phyloP scores from a whole-genome alignment of 2,329 filamentous ascomycete genomes.

The Fusarium proliferatum region DNA sequence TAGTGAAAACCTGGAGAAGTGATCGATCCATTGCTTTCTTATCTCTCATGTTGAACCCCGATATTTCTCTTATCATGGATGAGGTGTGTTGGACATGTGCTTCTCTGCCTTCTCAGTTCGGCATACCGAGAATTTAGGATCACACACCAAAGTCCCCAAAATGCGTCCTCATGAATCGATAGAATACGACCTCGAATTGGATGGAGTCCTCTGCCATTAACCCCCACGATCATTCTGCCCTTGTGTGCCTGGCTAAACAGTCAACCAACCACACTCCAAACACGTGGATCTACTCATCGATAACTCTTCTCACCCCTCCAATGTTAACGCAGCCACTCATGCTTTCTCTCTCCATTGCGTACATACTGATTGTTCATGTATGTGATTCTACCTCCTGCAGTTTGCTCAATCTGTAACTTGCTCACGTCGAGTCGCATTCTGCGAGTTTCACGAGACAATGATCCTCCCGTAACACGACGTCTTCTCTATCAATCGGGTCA shows the following conservation, averaged over 20 bases:
- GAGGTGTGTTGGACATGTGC: conserved; percentile 8
- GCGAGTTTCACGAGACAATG: not conserved
- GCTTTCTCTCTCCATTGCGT: not conserved
- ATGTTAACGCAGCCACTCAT: conserved; percentile 12
- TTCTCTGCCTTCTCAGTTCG: conserved; percentile 17
- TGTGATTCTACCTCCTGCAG: not conserved
- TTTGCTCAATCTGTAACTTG: conserved; percentile 3
- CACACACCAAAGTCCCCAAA: conserved; percentile 7
- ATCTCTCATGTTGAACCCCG: conserved; percentile 9
- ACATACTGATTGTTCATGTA: not conserved
- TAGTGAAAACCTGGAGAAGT: conserved; percentile 30
- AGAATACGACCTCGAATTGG: not conserved
- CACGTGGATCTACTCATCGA: conserved; percentile 36
- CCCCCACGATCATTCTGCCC: not conserved
- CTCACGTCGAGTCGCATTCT: not conserved
- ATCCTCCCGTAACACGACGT: not conserved
- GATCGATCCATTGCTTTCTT: conserved; percentile 1
- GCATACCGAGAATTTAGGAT: conserved; percentile 17
- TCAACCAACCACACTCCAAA: conserved; percentile 26
- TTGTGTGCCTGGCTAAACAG: conserved; percentile 9
- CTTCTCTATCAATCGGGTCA: not conserved
- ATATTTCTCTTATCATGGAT: conserved; percentile 19
- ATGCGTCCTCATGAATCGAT: not conserved
- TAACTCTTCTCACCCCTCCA: conserved; percentile 16
- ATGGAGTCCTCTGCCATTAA: not conserved